Base-by-base conservation (phyloP, 192 early-diverging fungal species). In the Geranomyces michiganensis region DNA sequence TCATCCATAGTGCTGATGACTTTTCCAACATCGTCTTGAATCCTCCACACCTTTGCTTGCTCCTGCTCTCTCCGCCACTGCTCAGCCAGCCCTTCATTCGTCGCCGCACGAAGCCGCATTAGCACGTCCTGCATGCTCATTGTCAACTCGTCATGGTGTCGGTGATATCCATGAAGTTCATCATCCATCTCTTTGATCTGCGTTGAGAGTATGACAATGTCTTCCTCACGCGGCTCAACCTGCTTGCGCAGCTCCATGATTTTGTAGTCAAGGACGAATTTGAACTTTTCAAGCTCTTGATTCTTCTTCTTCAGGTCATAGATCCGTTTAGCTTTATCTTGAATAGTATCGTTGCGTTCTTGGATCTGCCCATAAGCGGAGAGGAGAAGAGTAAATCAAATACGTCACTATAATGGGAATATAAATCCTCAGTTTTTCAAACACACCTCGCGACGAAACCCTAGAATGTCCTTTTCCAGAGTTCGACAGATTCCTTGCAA, bases 231-330 rank as follows among this genome's bases (percentile, higher is more conserved):
- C 6, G 87, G 87, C 76, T 89, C 87, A 56, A 89, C 85, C 63
- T 89, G 87, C 32, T 75, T 70, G 66, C 85, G 86, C 22, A 89
- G 80, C 76, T 89, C 87, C 62, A 84, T 84, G 76, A 89, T 89
- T 68, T 86, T 86, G 78, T 86, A 89, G 73, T 89, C 87, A 4
- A 89, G 73, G 19, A 89, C 87, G 58, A 89, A 89, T 68, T 89
- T 89, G 76, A 89, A 89, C 70, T 89, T 89, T 69, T 89, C 87
- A 22, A 89, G 79, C 78, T 89, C 87, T 61, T 88, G 86, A 56
- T 89, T 89, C 76, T 89, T 89, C 55, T 89, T 89, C 67, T 89
- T 89, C 21, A 89, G 64, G 63, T 88, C 86, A 58, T 89, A 88
- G 51, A 89, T 86, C 19, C 86, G 78, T 71, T 83, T 84, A 43